Percentiles rank a stretch among this genome's conserved stretches.
Evolutionary conservation across 2,329 filamentous ascomycete genomes (phyloP).

Genomic region (Massarina eburnea): DNA sequence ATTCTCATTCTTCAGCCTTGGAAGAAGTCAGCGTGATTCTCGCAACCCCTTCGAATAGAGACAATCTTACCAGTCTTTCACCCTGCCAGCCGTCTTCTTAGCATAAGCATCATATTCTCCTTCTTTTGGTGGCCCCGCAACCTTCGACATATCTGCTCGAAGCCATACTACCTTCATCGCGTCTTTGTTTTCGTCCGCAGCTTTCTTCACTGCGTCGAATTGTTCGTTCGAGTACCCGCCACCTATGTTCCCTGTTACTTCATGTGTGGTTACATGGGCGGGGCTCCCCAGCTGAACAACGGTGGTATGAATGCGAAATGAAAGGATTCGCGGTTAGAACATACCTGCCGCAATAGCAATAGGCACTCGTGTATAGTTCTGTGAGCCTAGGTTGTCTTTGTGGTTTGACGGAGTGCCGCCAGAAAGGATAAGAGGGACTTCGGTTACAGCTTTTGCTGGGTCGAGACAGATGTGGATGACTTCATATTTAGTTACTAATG

Average conservation of each 20-base stretch:
- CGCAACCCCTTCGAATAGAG: too few species aligned
- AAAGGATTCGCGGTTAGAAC: background rate
- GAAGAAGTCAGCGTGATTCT: too few species aligned
- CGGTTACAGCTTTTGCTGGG: background rate
- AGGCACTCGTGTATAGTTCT: conserved; percentile 8
- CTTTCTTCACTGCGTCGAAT: conserved; percentile 6
- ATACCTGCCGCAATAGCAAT: conserved; percentile 6
- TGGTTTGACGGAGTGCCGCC: conserved; percentile 1
- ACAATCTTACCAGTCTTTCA: too few species aligned
- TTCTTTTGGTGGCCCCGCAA: background rate
- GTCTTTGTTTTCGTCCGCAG: background rate
- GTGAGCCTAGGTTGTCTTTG: conserved; percentile 8
- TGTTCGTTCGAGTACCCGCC: conserved; percentile 7
- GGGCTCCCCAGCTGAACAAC: too few species aligned
- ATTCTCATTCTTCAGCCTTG: too few species aligned
- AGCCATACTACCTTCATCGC: conserved; percentile 9
- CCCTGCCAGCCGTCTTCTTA: too few species aligned
- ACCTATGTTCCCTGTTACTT: background rate
- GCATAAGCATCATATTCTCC: too few species aligned
- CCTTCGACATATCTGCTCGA: conserved; percentile 7
- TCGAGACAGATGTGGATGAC: conserved; percentile 11
- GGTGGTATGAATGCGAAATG: too few species aligned
- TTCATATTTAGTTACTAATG: background rate
- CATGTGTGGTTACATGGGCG: background rate
- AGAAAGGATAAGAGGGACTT: conserved; percentile 9